These are phyloP conservation scores for Penicillium canescens DNA, from an alignment of 495 filamentous ascomycete species.

Conservation along the genomic window DNA sequence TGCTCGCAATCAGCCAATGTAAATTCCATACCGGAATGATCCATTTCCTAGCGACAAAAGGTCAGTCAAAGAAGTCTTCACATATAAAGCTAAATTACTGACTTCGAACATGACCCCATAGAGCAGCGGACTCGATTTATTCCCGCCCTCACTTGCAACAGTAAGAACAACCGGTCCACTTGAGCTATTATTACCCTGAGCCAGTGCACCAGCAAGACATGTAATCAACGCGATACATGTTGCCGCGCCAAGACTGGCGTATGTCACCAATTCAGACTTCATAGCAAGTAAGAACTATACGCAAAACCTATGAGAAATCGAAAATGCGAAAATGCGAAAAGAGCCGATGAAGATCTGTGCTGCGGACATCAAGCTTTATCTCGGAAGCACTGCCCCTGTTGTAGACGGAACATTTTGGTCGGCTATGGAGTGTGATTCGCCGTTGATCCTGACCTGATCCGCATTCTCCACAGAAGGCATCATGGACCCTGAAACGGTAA, in stretches of 20 bases:
- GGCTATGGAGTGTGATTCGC: background rate
- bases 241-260: conserved; percentile 22
- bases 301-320: background rate
- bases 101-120: conserved; percentile 65
- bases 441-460: background rate
- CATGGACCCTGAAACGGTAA: background rate
- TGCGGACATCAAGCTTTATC: background rate
- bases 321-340: background rate
- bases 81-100: background rate
- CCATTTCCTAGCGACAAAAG: conserved; percentile 56
- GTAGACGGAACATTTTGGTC: background rate
- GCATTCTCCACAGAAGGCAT: background rate
- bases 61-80: background rate
- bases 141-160: conserved; percentile 48
- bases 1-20: background rate
- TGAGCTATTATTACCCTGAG: background rate
- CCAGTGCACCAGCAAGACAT: background rate
- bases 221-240: conserved; percentile 4
- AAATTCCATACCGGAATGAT: conserved; percentile 58
- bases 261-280: conserved; percentile 1
- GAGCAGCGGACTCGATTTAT: conserved; percentile 52
- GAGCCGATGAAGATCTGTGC: background rate
- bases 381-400: background rate
- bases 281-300: background rate
- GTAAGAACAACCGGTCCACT: conserved; percentile 13